These are phyloP conservation scores for Pestalotiopsis sp. DNA, from an alignment of 2,329 filamentous ascomycete genomes.

Conservation along the genomic window DNA sequence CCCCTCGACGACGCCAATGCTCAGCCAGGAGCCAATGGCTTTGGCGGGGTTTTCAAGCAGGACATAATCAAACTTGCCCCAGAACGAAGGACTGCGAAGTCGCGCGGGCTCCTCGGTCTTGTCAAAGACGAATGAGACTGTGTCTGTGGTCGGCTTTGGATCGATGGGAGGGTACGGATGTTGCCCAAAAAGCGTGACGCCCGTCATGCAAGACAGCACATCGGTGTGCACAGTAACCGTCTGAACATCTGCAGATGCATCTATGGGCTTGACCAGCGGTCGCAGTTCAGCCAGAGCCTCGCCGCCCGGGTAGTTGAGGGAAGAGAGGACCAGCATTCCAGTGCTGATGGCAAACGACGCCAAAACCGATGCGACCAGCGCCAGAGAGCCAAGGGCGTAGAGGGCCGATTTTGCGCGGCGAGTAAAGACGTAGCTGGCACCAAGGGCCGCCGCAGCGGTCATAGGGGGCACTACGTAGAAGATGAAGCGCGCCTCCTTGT, in stretches of 20 bases:
- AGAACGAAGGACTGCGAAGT: constrained; percentile 56
- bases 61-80: constrained; percentile 66
- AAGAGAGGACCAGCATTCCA: constrained; percentile 75
- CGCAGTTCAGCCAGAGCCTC: constrained; percentile 68
- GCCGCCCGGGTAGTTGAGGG: constrained; percentile 92
- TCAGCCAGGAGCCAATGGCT: constrained; percentile 55
- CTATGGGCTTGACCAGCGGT: constrained; percentile 34
- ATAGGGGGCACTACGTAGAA: constrained; percentile 83
- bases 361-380: constrained; percentile 62
- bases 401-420: constrained; percentile 63
- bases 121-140: constrained; percentile 50
- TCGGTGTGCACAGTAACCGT: constrained; percentile 61
- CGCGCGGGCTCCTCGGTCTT: constrained; percentile 59
- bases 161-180: constrained; percentile 35
- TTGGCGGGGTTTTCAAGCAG: constrained; percentile 55
- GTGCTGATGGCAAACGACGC: constrained; percentile 62
- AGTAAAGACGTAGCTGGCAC: constrained; percentile 70
- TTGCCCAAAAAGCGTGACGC: constrained; percentile 67
- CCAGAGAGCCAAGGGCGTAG: constrained; percentile 56
- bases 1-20: constrained; percentile 57
- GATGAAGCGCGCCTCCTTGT: constrained; percentile 96
- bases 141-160: constrained; percentile 23
- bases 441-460: constrained; percentile 75
- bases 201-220: constrained; percentile 71
- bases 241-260: constrained; percentile 29